Conservation (phyloP, 2,329 filamentous ascomycete genomes). For the Calonectria multiphialidica region DNA sequence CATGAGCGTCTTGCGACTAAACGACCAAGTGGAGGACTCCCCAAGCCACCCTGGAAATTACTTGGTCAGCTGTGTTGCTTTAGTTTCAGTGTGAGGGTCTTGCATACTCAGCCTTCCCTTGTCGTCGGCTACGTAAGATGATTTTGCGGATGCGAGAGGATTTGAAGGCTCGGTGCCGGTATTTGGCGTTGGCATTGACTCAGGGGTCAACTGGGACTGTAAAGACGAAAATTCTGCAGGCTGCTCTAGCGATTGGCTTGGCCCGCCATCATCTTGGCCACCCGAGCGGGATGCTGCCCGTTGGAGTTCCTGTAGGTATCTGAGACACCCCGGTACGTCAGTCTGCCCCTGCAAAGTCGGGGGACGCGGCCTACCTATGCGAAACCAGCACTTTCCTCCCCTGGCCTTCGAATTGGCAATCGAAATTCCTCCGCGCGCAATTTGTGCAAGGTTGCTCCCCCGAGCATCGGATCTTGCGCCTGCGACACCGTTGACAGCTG, state of each 20-base stretch:
- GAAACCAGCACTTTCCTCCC: constrained; percentile 20
- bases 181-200: constrained; percentile 19
- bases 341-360: not conserved
- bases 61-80: not conserved
- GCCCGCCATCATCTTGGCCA: not conserved
- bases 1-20: constrained; percentile 21
- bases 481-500: constrained; percentile 21
- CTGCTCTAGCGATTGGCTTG: not conserved
- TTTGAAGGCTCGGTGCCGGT: constrained; percentile 17
- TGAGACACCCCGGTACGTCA: not conserved
- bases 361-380: not conserved
- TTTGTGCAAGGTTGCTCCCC: constrained; percentile 19
- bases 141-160: constrained; percentile 19
- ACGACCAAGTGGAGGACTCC: constrained; percentile 24
- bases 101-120: constrained; percentile 17
- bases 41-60: constrained; percentile 19
- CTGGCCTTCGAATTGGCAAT: constrained; percentile 17
- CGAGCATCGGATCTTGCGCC: constrained; percentile 24
- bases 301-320: constrained; percentile 21
- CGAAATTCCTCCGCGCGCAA: constrained; percentile 16
- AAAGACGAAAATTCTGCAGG: not conserved
- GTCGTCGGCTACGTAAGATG: constrained; percentile 15
- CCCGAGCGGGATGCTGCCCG: constrained; percentile 2
- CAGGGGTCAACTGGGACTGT: not conserved
- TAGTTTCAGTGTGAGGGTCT: not conserved